Evolutionary conservation across 495 filamentous ascomycete species (phyloP), one percentile per base, ranked within the genome.

Genomic region (Patellaria atrata): DNA sequence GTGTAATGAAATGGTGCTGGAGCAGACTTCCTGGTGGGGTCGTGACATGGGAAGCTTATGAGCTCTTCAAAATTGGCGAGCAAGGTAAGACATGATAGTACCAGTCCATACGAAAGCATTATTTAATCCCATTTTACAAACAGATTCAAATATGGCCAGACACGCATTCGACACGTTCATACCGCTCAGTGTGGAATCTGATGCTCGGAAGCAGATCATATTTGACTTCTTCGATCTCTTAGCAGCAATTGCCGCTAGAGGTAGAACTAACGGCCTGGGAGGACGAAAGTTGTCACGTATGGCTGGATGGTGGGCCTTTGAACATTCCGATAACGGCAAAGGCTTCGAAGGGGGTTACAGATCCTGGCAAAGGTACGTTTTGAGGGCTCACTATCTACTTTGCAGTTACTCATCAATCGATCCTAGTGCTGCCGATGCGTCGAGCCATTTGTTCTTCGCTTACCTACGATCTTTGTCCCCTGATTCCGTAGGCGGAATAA

Each of bases 261-360:
- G 80, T 23, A 96, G 96, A 59, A 77, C 68, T 9, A 97, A 97
- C 59, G 89, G 89, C 6, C 68, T 96, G 39, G 83, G 84, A 33
- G 89, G 91, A 4, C 70, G 91, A 30, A 96, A 97, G 56, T 66
- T 97, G 22, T 96, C 89, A 4, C 70, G 89, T 38, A 79, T 94
- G 61, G 89, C 91, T 19, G 84, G 87, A 37, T 97, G 89, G 89
- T 97, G 89, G 89, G 87, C 89, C 0, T 97, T 97, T 57, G 91
- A 94, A 50, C 80, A 89, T 44, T 67, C 55, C 9, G 86, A 96
- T 48, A 66, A 67, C 7, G 79, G 77, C 31, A 86, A 75, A 56
- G 91, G 91, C n/a, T 97, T 96, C 49, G 87, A 96, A 35, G 83
- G 82, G 24, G 83, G 87, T 15, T 97, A 97, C 58, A 82, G 77